These are phyloP conservation scores for Gyrodon lividus DNA, from an alignment of 768 basidiomycete species.

Conservation along the genomic window DNA sequence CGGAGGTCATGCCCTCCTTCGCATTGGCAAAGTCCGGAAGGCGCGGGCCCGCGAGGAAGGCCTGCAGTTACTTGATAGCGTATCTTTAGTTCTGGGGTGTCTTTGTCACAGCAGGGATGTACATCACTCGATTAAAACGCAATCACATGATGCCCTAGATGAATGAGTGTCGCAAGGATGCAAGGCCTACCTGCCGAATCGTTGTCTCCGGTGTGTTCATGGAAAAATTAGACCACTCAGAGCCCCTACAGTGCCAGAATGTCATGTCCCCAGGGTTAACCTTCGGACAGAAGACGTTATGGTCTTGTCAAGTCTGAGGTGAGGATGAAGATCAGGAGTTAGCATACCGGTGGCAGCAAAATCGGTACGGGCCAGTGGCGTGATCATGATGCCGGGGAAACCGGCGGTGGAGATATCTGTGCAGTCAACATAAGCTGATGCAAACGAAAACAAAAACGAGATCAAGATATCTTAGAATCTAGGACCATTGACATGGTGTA, in stretches of 20 bases:
- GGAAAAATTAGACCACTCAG: neutral
- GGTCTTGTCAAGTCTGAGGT: conserved; percentile 57
- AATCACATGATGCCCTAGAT: neutral
- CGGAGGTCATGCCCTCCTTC: conserved; percentile 38
- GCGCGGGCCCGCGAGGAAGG: conserved; percentile 57
- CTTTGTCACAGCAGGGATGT: conserved; percentile 70
- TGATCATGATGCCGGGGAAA: conserved; percentile 57
- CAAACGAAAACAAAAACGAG: conserved; percentile 21
- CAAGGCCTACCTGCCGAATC: conserved; percentile 55
- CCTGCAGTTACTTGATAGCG: conserved; percentile 57
- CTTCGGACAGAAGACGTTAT: conserved; percentile 72
- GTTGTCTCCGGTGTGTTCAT: conserved; percentile 49
- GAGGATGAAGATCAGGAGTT: conserved; percentile 60
- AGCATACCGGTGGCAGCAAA: conserved; percentile 41
- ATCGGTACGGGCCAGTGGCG: conserved; percentile 16
- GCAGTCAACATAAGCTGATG: conserved; percentile 7
- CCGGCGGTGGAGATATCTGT: conserved; percentile 47
- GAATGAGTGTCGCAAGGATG: neutral
- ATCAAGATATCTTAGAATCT: conserved; percentile 38
- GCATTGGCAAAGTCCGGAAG: conserved; percentile 72
- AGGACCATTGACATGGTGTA: conserved; percentile 52
- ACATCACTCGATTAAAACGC: conserved; percentile 55
- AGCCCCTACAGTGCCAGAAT: conserved; percentile 65
- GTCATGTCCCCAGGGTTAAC: conserved; percentile 77
- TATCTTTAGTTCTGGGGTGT: conserved; percentile 64